phyloP scores from a whole-genome alignment of 345 rosid species.

The Theobroma cacao region DNA sequence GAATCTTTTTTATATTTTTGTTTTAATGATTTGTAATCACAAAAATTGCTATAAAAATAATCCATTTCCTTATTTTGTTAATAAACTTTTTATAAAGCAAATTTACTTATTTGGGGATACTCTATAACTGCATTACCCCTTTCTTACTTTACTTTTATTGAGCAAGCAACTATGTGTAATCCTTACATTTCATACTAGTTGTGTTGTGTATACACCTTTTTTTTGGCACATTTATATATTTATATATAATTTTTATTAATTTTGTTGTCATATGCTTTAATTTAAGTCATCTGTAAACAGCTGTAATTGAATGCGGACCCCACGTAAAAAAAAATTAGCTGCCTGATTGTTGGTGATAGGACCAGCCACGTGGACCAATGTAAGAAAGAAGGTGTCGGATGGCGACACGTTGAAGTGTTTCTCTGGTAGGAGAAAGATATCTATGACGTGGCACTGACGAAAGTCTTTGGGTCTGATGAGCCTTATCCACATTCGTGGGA shows the following conservation, averaged over 20 bases:
- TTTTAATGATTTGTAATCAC: no score
- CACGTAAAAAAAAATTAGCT: neutral
- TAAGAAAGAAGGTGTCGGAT: neutral
- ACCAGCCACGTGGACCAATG: neutral
- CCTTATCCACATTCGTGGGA: slow-evolving; percentile 15
- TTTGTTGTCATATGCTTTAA: no score
- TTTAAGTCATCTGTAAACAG: neutral
- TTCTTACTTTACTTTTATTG: neutral
- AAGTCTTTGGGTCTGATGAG: neutral
- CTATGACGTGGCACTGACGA: slow-evolving; percentile 8
- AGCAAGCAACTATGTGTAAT: neutral
- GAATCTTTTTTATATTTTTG: no score
- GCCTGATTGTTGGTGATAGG: neutral
- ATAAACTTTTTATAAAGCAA: no score
- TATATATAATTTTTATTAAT: no score
- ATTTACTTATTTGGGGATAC: no score
- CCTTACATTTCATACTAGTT: no score
- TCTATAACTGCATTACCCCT: no score
- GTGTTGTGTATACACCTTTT: no score
- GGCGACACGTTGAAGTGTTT: neutral
- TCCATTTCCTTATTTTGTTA: neutral
- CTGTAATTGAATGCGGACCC: neutral
- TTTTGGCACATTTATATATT: no score
- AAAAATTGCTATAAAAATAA: no score
- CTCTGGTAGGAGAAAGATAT: neutral